A percentile compares a stretch with the other conserved stretches of the same genome.
Conservation (phyloP, 257 asterid species). For the Plectranthus barbatus region DNA sequence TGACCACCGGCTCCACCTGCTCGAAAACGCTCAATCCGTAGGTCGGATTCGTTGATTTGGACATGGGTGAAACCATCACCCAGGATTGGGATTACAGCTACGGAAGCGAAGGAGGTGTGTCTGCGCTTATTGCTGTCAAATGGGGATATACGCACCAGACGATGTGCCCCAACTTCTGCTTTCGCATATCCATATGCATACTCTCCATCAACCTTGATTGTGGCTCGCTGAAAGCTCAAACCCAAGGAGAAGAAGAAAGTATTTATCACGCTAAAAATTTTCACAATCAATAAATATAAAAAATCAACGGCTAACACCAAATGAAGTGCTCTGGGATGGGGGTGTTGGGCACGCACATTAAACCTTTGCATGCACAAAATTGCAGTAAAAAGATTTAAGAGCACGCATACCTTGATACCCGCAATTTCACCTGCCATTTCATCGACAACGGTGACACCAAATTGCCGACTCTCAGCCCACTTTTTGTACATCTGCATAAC, state of each 20-base stretch:
- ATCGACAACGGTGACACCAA: conserved; percentile 67
- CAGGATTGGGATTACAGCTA: conserved; percentile 89
- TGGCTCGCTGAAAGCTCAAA: conserved; percentile 61
- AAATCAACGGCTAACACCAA: neutral
- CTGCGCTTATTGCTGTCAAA: conserved; percentile 85
- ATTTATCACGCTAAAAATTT: neutral
- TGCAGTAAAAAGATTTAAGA: neutral
- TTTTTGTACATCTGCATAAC: conserved; percentile 88
- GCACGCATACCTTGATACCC: conserved; percentile 84
- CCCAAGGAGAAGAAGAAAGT: neutral
- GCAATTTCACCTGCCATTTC: conserved; percentile 96
- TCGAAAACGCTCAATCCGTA: conserved; percentile 66
- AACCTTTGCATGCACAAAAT: neutral
- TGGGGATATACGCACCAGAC: conserved; percentile 88
- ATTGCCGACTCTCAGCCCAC: conserved; percentile 87
- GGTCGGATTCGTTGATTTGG: conserved; percentile 86
- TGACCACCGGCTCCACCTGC: conserved; percentile 96
- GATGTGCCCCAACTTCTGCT: conserved; percentile 97
- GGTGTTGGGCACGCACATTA: neutral
- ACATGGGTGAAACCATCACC: conserved; percentile 62
- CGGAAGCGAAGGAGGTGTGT: conserved; percentile 94
- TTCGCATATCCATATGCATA: conserved; percentile 88
- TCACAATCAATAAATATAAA: neutral
- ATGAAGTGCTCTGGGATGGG: neutral
- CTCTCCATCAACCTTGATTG: conserved; percentile 82